A percentile compares a stretch with the other conserved stretches of the same genome.
phyloP scores from a whole-genome alignment of 257 asterid genomes.

The Nicotiana attenuata region DNA sequence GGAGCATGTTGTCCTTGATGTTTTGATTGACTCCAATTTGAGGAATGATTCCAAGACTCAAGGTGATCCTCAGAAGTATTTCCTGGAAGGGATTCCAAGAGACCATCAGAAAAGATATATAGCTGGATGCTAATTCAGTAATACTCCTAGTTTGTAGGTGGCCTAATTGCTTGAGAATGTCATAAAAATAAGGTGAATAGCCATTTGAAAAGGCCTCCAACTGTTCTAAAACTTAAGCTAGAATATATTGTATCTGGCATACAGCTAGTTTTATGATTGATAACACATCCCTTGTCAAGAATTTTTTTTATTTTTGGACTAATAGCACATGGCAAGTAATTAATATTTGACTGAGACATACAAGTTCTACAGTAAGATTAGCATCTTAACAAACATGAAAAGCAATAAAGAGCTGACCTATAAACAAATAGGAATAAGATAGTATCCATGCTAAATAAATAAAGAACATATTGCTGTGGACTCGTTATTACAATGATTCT shows the following conservation, averaged over 20 bases:
- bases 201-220: not conserved
- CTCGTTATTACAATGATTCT: not conserved
- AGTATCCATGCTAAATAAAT: not conserved
- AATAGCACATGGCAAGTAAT: not conserved
- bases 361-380: not conserved
- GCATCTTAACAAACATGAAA: not conserved
- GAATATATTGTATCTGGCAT: not conserved
- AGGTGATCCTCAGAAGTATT: constrained; percentile 45
- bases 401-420: not conserved
- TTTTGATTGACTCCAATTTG: constrained; percentile 51
- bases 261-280: not conserved
- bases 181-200: not conserved
- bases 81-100: constrained; percentile 36
- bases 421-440: not conserved
- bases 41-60: constrained; percentile 49
- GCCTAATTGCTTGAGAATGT: not conserved
- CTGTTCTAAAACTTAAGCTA: constrained; percentile 1
- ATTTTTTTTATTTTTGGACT: not conserved
- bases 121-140: not conserved
- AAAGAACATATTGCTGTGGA: not conserved
- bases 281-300: not conserved
- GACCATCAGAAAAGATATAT: constrained; percentile 13
- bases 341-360: not conserved
- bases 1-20: constrained; percentile 45
- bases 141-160: not conserved